Percentiles rank a stretch among this genome's conserved stretches.
Conservation (phyloP, 1,284 basidiomycete genomes). For the Sporisorium exsertum region DNA sequence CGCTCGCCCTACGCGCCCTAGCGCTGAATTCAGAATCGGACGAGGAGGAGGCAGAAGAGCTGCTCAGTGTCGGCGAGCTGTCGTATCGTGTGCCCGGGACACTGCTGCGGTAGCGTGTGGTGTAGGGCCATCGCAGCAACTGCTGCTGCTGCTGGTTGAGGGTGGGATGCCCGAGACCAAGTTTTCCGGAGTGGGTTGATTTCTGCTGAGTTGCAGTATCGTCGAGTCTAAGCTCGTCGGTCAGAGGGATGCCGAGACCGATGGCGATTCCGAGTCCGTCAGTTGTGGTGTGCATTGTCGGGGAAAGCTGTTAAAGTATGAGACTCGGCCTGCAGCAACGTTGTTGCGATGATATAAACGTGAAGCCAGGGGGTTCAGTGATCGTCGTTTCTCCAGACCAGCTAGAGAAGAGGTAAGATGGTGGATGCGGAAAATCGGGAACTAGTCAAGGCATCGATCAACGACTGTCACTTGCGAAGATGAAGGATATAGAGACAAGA, state of each 20-base stretch:
- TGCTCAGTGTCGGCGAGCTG: conserved; percentile 23
- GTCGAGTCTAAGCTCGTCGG: conserved; percentile 96
- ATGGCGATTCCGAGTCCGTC: conserved; percentile 22
- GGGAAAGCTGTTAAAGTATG: neutral
- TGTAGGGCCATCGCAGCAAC: conserved; percentile 32
- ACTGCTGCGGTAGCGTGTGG: conserved; percentile 19
- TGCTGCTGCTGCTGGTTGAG: neutral
- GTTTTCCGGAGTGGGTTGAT: neutral
- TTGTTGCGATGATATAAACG: too few species aligned
- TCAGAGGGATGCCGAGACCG: conserved; percentile 73
- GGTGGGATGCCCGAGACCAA: conserved; percentile 76
- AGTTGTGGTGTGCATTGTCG: neutral
- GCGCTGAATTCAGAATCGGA: conserved; percentile 9
- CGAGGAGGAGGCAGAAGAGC: conserved; percentile 5
- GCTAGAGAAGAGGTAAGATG: conserved; percentile 13
- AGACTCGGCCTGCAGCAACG: too few species aligned
- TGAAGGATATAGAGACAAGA: neutral
- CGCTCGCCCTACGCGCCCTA: neutral
- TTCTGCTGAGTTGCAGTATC: conserved; percentile 71
- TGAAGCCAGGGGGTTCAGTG: neutral
- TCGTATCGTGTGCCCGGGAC: conserved; percentile 12
- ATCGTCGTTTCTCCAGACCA: conserved; percentile 15
- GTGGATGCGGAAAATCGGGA: neutral
- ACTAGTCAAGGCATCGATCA: conserved; percentile 28
- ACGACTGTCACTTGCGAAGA: conserved; percentile 11